These are phyloP conservation scores for Sordariomycetes sp. DNA, from an alignment of 2,329 filamentous ascomycete genomes.

Conservation along the genomic window DNA sequence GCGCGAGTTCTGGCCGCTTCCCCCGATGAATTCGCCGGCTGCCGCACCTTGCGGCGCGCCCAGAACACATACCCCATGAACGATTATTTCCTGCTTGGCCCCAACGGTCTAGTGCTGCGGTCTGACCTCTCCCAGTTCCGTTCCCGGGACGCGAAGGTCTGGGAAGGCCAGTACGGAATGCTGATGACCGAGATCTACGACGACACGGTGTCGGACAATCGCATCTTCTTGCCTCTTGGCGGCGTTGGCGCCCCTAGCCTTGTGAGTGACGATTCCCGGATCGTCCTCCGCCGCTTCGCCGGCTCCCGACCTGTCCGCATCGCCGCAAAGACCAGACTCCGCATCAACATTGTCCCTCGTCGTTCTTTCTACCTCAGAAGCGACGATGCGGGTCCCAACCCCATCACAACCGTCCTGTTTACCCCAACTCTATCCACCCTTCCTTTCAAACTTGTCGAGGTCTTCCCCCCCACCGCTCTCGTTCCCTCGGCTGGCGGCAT, in stretches of 20 bases:
- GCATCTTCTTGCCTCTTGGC: not conserved
- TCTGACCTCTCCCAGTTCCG: not conserved
- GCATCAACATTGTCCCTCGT: not conserved
- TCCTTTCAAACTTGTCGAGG: constrained; percentile 3
- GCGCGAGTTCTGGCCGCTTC: not conserved
- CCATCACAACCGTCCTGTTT: not conserved
- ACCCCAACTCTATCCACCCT: not conserved
- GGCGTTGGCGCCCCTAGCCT: not conserved
- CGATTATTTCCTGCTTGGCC: not conserved
- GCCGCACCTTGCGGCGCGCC: constrained; percentile 4
- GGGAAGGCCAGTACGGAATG: not conserved
- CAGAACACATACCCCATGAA: not conserved
- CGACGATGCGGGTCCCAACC: not conserved
- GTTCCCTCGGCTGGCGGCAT: not conserved
- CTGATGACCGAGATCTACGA: not conserved
- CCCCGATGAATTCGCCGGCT: constrained; percentile 4
- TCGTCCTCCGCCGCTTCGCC: not conserved
- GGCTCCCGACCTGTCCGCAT: constrained; percentile 1
- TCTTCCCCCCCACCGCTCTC: constrained; percentile 1
- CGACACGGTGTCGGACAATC: not conserved
- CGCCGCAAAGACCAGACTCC: not conserved
- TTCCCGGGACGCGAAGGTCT: not conserved
- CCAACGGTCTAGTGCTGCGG: not conserved
- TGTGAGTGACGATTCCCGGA: not conserved
- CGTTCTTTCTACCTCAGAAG: too few relatives aligned